Base-by-base conservation (phyloP, 306 rosid genomes). In the Pyrus bretschneideri region DNA sequence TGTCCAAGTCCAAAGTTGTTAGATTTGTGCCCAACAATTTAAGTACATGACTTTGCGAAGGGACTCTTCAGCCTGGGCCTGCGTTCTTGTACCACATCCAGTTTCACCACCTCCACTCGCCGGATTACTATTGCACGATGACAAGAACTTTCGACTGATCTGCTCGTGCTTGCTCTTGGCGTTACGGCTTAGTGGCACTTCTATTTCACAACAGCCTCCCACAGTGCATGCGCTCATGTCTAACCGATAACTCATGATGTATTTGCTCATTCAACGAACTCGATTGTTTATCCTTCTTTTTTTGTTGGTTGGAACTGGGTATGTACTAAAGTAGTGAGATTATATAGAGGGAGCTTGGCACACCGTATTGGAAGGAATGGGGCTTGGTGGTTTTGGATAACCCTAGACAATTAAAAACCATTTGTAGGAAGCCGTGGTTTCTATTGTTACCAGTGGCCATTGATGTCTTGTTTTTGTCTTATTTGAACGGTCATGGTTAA, bases 31-130 rank as follows among this genome's bases (percentile, higher is more conserved):
- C 82, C 82, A 82, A 65, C 82, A 77, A 73, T 69, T 82, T 13
- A 77, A 52, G 82, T 73, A 77, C 79, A 78, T 82, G 51, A 82
- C 82, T 67, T 61, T 78, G 40, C 62, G 75, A 68, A 82, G 75
- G 10, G 85, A 78, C 44, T 78, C 82, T 9, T 78, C 82, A 8
- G 54, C 76, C 42, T 57, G 27, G 19, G 74, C 44, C n/a, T 70
- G 29, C 57, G 60, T 52, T 31, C 67, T 77, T 29, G 22, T 54
- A 12, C 54, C 49, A 23, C 66, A 51, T 2, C 40, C 33, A 9
- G n/a, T 59, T 27, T 69, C 59, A 4, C 58, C 13, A n/a, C 45
- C 51, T 19, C 68, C 57, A 18, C 40, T 25, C 74, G 8, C 70
- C 42, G 12, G 76, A 18, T 10, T 45, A 17, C n/a, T 2, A 51